Evolutionary conservation across 305 asterid species (phyloP).

Genomic region (Solanum hybrid): DNA sequence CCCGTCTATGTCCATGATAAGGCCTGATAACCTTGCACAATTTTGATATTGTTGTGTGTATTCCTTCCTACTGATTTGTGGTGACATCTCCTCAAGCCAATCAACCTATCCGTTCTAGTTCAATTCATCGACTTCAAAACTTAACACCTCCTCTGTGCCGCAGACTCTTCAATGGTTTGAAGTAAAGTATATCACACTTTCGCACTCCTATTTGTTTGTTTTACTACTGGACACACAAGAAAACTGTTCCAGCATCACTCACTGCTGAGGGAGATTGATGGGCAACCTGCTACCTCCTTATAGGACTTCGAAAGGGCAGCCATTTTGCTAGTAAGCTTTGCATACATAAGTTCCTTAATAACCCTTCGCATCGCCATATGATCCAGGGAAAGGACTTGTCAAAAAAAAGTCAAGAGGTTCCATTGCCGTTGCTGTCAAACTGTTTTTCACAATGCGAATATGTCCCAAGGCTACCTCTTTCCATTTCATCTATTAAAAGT

Average conservation of each 20-base stretch:
- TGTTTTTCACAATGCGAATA: not conserved
- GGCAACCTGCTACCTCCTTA: not conserved
- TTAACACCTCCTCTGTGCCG: not conserved
- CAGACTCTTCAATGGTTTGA: not conserved
- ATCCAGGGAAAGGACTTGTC: not conserved
- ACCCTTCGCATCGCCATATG: not conserved
- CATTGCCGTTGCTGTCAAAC: not conserved
- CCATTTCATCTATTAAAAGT: not conserved
- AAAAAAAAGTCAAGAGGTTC: not conserved
- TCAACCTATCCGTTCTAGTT: not conserved
- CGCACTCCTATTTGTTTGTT: not conserved
- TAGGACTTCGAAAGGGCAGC: not conserved
- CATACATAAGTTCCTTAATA: not conserved
- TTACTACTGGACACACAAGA: not conserved
- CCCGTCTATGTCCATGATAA: not conserved
- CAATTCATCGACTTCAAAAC: not conserved
- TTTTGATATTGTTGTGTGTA: not conserved
- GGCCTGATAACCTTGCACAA: not conserved
- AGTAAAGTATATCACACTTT: not conserved
- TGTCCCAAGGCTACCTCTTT: not conserved
- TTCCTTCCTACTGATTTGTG: not conserved
- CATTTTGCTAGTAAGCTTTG: not conserved
- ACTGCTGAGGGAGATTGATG: not conserved
- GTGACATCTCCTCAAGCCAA: not conserved
- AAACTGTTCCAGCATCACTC: not conserved